Evolutionary conservation across 495 filamentous ascomycete species (phyloP).

Genomic region (Penicillium cinerascens): DNA sequence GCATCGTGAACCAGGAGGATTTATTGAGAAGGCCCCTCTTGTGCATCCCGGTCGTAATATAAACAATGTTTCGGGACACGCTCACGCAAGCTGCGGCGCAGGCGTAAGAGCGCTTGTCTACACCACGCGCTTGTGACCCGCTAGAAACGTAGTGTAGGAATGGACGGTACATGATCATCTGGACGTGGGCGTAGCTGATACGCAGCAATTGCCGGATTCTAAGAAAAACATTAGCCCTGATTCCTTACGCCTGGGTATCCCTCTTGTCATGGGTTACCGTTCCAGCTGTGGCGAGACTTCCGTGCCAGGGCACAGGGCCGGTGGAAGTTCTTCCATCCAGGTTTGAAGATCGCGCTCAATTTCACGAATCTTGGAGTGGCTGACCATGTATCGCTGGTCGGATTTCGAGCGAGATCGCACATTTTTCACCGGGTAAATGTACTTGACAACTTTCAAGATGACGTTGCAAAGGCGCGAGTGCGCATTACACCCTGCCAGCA

Average conservation of each 20-base stretch:
- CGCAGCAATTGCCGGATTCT: slow-evolving; percentile 85
- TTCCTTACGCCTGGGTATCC: background rate
- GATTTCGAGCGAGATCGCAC: slow-evolving; percentile 46
- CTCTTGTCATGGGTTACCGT: slow-evolving; percentile 52
- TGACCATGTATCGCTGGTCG: slow-evolving; percentile 75
- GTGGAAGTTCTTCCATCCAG: slow-evolving; percentile 80
- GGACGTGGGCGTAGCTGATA: slow-evolving; percentile 84
- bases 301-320: slow-evolving; percentile 67
- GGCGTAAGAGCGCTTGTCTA: slow-evolving; percentile 83
- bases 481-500: slow-evolving; percentile 79
- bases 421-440: slow-evolving; percentile 85
- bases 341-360: slow-evolving; percentile 80
- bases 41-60: slow-evolving; percentile 88
- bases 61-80: slow-evolving; percentile 90
- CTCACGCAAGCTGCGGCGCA: slow-evolving; percentile 91
- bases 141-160: slow-evolving; percentile 92
- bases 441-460: slow-evolving; percentile 78
- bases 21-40: slow-evolving; percentile 77
- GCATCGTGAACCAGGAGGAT: slow-evolving; percentile 95
- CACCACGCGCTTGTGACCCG: slow-evolving; percentile 58
- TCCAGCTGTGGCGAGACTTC: slow-evolving; percentile 70
- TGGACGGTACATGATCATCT: slow-evolving; percentile 92
- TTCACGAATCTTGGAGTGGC: slow-evolving; percentile 82
- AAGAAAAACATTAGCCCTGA: slow-evolving; percentile 5
- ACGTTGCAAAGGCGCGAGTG: slow-evolving; percentile 76